phyloP scores from a whole-genome alignment of 495 filamentous ascomycete species.

The Penicillium waksmanii region DNA sequence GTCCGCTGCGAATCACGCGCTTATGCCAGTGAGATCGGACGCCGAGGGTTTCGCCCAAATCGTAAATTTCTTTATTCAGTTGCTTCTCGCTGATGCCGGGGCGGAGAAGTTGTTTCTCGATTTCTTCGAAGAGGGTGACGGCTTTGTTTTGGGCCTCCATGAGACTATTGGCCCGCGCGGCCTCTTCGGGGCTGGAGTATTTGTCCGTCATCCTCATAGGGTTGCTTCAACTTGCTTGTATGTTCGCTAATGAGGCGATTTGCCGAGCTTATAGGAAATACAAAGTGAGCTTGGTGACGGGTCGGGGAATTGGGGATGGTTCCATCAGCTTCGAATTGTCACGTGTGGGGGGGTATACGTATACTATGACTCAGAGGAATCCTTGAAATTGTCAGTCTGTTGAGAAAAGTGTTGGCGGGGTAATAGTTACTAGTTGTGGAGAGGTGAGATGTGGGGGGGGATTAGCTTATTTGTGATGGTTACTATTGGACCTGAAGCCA shows the following conservation, averaged over 20 bases:
- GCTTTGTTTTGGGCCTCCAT: slow-evolving; percentile 49
- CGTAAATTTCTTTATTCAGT: slow-evolving; percentile 52
- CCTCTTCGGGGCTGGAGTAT: slow-evolving; percentile 12
- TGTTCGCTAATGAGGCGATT: background rate
- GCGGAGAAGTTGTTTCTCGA: slow-evolving; percentile 47
- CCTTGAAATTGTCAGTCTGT: background rate
- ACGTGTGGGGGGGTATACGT: slow-evolving; percentile 4
- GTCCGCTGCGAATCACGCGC: slow-evolving; percentile 52
- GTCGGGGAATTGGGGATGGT: background rate
- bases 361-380: background rate
- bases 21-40: slow-evolving; percentile 57
- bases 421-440: background rate
- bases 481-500: background rate
- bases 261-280: background rate
- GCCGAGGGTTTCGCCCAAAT: slow-evolving; percentile 48
- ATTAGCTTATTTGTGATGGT: background rate
- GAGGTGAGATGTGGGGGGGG: background rate
- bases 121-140: slow-evolving; percentile 49
- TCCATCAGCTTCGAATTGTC: background rate
- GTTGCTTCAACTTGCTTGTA: background rate
- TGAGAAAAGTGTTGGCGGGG: background rate
- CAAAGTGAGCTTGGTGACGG: background rate
- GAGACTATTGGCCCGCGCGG: slow-evolving; percentile 39
- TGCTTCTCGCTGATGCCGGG: slow-evolving; percentile 50
- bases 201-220: background rate